These are phyloP conservation scores for Oryza meridionalis DNA, from an alignment of 176 grass and related monocot species.

Conservation along the genomic window DNA sequence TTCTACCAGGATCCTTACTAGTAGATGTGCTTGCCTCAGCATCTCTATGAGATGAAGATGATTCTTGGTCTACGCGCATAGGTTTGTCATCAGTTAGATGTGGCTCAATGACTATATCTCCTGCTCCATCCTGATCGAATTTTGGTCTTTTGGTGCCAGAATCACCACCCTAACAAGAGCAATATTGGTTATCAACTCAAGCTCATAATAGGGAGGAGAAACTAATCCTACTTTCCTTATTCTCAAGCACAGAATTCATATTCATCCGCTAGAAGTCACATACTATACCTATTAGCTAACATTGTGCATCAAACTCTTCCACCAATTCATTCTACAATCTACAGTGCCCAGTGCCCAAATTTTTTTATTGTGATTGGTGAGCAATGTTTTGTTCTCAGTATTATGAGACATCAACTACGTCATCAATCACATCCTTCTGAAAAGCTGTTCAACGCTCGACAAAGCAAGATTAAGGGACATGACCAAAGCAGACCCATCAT, in stretches of 20 bases:
- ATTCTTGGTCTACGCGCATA: conserved; percentile 50
- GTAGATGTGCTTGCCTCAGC: conserved; percentile 81
- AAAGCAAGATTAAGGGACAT: not conserved
- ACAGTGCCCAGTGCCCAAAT: not conserved
- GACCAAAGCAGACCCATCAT: not conserved
- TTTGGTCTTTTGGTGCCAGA: conserved; percentile 80
- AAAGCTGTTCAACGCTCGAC: not conserved
- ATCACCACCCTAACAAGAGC: conserved; percentile 74
- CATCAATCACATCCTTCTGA: not conserved
- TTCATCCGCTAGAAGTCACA: not conserved
- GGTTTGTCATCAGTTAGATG: conserved; percentile 54
- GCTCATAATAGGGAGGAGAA: not conserved
- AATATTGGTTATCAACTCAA: conserved; percentile 8
- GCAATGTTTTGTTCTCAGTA: not conserved
- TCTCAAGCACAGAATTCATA: not conserved
- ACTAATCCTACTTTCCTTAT: not conserved
- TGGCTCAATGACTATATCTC: conserved; percentile 65
- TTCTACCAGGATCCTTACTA: conserved; percentile 53
- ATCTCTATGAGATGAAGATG: conserved; percentile 54
- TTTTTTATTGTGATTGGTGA: not conserved
- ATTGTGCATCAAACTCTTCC: not conserved
- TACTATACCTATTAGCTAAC: conserved; percentile 1
- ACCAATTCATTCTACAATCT: conserved; percentile 21
- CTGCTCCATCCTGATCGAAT: conserved; percentile 72
- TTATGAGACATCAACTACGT: not conserved